These are phyloP conservation scores for Colletotrichum sp. DNA, from an alignment of 2,329 filamentous ascomycete genomes.

Conservation along the genomic window DNA sequence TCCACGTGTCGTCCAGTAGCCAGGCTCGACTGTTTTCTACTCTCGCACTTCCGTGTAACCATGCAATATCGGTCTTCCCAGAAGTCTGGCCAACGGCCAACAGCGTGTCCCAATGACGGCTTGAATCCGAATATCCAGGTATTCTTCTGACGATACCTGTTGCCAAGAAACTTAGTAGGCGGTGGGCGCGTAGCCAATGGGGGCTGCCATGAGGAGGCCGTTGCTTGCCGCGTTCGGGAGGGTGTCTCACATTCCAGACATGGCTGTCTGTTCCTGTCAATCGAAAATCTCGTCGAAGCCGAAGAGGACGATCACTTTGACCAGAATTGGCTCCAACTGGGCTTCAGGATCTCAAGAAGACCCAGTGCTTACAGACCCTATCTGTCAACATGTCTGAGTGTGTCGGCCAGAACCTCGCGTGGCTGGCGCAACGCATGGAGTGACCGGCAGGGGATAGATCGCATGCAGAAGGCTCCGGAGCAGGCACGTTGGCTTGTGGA, in stretches of 20 bases:
- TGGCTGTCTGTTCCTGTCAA: not conserved
- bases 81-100: not conserved
- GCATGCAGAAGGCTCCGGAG: not conserved
- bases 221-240: not conserved
- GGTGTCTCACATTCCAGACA: slow-evolving; percentile 5
- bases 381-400: not conserved
- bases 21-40: not conserved
- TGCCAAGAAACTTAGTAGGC: not conserved
- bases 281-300: not conserved
- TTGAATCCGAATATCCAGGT: not conserved
- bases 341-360: not conserved
- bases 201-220: not conserved
- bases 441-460: not conserved
- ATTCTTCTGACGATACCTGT: not conserved
- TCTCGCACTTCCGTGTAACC: not conserved
- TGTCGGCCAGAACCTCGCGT: not conserved
- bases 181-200: not conserved
- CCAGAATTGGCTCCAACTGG: not conserved
- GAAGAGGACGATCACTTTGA: not conserved
- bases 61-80: not conserved
- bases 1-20: not conserved
- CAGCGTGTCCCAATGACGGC: not conserved
- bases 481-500: not conserved
- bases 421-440: slow-evolving; percentile 1
- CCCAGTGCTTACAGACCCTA: not conserved